These are phyloP conservation scores for Lasiodiplodia hormozganensis DNA, from an alignment of 2,329 filamentous ascomycete genomes.

Conservation along the genomic window DNA sequence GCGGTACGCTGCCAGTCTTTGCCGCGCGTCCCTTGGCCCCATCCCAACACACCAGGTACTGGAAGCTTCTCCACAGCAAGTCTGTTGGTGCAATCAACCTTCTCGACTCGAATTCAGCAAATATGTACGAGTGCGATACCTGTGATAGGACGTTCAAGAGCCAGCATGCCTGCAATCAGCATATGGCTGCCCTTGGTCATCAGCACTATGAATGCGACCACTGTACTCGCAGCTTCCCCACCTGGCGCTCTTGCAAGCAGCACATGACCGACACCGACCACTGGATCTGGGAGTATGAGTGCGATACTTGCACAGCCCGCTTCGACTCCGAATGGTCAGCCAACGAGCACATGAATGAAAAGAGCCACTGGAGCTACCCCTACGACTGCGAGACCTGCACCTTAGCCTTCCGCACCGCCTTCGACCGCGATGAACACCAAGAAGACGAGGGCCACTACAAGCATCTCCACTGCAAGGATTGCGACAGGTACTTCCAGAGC, in stretches of 20 bases:
- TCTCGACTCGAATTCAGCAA: no score
- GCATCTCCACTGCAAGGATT: slow-evolving; percentile 32
- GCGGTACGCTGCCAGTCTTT: no score
- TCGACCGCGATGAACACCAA: slow-evolving; percentile 32
- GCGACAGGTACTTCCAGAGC: slow-evolving; percentile 35
- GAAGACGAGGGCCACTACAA: slow-evolving; percentile 32
- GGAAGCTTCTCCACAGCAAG: no score
- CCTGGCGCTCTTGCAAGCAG: slow-evolving; percentile 26
- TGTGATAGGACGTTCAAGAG: slow-evolving; percentile 29
- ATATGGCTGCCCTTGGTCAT: slow-evolving; percentile 35
- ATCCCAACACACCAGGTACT: no score
- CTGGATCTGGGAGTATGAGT: slow-evolving; percentile 31
- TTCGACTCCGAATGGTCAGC: not conserved
- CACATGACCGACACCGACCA: slow-evolving; percentile 36
- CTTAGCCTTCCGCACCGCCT: slow-evolving; percentile 11
- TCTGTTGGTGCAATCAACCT: no score
- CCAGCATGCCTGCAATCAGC: slow-evolving; percentile 30
- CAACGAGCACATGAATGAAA: slow-evolving; percentile 9
- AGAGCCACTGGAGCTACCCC: not conserved
- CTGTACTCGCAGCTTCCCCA: slow-evolving; percentile 27
- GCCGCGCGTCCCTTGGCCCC: no score
- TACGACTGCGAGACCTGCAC: slow-evolving; percentile 26
- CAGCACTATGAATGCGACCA: slow-evolving; percentile 32
- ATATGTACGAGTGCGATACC: slow-evolving; percentile 28
- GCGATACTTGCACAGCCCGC: slow-evolving; percentile 27